Evolutionary conservation across 2,329 filamentous ascomycete genomes (phyloP), one percentile per base, ranked within the genome.

Genomic region (Alternaria sp.): DNA sequence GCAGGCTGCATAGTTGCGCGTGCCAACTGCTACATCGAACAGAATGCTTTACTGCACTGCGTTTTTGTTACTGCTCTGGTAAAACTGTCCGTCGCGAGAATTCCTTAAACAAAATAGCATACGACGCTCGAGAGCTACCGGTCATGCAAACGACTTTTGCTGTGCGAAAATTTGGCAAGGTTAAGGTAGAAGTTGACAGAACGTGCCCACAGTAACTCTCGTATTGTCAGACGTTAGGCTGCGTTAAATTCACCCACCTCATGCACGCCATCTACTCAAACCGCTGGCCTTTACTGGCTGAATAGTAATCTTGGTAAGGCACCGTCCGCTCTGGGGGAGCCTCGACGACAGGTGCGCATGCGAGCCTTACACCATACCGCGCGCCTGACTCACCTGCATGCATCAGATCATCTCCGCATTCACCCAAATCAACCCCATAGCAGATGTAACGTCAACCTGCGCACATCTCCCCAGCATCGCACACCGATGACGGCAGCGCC

Each of bases 401-500:
- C 19, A 59, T 59, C 36, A 46, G 25, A 44, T 59, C 36, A 53
- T 36, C 15, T 32, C 32, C 40, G 21, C 56, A 59, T 52, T 50
- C 45, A 47, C 61, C 47, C 30, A 40, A 15, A 54, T 15, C 55
- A 50, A 32, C 30, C 45, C 12, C 28, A 43, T 57, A 21, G 45
- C 17, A 49, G 19, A 23, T 43, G 28, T 28, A 40, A 56, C 52
- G 46, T 57, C 30, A 19, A 26, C 36, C 19, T 56, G 58, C 32
- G 51, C 51, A 32, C 57, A 21, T 45, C 40, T 36, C 57, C 28
- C 49, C 40, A 43, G 60, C 63, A 61, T 52, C 51, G 63, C 67
- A 66, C 61, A 71, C 63, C 63, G 68, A 69, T 71, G 17, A 65
- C 54, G 44, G 62, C 46, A 40, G 44, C 55, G 43, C 46, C 49